Conservation (phyloP, 2,329 filamentous ascomycete species). For the Calonectria hongkongensis region DNA sequence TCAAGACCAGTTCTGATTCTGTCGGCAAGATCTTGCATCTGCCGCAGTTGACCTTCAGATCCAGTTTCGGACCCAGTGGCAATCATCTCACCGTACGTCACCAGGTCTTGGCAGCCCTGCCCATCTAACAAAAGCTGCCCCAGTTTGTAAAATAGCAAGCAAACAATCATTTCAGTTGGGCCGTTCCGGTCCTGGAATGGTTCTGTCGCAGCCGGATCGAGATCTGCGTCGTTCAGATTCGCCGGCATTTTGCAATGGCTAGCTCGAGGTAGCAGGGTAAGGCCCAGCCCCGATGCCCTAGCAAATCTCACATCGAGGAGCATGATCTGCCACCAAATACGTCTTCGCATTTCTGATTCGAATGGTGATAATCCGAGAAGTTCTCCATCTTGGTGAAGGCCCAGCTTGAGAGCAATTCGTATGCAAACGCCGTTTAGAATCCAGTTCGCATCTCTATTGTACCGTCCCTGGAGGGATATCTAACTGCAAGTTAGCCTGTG, state of each 20-base stretch:
- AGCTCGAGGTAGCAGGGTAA: slow-evolving; percentile 24
- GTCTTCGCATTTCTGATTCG: slow-evolving; percentile 42
- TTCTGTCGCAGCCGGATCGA: slow-evolving; percentile 21
- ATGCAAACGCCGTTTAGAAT: slow-evolving; percentile 39
- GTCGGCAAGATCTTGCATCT: slow-evolving; percentile 1
- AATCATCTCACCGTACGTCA: slow-evolving; percentile 16
- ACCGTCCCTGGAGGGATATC: slow-evolving; percentile 33
- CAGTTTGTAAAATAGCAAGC: slow-evolving; percentile 34
- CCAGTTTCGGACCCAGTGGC: not conserved
- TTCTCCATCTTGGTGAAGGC: slow-evolving; percentile 46
- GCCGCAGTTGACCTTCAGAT: not conserved
- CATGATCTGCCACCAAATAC: slow-evolving; percentile 47
- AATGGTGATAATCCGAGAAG: slow-evolving; percentile 32
- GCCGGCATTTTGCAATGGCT: slow-evolving; percentile 40
- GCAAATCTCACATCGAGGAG: slow-evolving; percentile 38
- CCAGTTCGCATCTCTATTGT: slow-evolving; percentile 26
- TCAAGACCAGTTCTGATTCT: slow-evolving; percentile 11
- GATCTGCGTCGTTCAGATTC: slow-evolving; percentile 36
- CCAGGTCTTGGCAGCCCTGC: not conserved
- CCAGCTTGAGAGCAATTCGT: slow-evolving; percentile 43
- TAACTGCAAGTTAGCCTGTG: not conserved
- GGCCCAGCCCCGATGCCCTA: slow-evolving; percentile 29
- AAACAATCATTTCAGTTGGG: slow-evolving; percentile 40
- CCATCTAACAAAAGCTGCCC: slow-evolving; percentile 18
- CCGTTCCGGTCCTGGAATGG: slow-evolving; percentile 12